phyloP scores from a whole-genome alignment of 768 basidiomycete species.

The Panellus pusillus region DNA sequence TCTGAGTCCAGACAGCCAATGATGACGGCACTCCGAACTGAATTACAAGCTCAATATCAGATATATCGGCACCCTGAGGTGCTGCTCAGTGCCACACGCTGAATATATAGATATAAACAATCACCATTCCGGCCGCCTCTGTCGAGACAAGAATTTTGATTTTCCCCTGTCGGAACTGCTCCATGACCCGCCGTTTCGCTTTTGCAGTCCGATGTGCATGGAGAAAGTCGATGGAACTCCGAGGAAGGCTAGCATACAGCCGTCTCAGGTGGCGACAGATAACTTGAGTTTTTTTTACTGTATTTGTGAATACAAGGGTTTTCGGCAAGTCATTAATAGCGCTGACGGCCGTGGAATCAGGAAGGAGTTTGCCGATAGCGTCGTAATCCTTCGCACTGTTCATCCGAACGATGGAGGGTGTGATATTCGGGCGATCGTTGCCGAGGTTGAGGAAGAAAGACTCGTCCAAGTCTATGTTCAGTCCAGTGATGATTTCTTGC shows the following conservation, averaged over 20 bases:
- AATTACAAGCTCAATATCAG: slow-evolving; percentile 35
- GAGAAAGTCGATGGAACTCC: no score
- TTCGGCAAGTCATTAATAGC: no score
- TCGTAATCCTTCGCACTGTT: no score
- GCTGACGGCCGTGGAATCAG: no score
- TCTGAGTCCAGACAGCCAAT: slow-evolving; percentile 33
- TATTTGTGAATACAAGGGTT: no score
- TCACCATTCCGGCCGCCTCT: slow-evolving; percentile 38
- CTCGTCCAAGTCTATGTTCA: background rate
- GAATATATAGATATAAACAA: background rate
- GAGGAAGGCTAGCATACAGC: no score
- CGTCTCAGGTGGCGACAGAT: no score
- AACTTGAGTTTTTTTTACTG: no score
- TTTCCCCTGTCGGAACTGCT: slow-evolving; percentile 23
- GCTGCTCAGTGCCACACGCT: background rate
- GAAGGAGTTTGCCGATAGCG: background rate
- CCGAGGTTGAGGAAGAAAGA: background rate
- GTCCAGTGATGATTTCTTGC: no score
- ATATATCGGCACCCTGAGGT: slow-evolving; percentile 37
- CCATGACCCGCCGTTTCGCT: no score
- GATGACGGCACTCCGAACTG: slow-evolving; percentile 35
- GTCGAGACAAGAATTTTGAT: slow-evolving; percentile 30
- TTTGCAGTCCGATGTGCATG: no score
- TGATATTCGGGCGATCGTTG: background rate
- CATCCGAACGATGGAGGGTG: background rate